Conservation (phyloP, 257 asterid genomes). For the Solanum virginianum region DNA sequence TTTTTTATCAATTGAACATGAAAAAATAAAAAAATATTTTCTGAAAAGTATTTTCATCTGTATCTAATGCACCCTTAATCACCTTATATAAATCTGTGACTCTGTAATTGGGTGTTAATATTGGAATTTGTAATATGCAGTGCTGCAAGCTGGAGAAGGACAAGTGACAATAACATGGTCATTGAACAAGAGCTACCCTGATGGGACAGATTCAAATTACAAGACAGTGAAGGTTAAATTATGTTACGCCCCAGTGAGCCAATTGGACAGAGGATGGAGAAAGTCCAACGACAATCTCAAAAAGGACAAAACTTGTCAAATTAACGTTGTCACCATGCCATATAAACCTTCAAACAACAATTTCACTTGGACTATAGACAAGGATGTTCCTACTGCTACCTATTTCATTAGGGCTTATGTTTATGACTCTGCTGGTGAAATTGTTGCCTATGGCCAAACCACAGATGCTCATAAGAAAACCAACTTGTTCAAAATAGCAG, state of each 20-base stretch:
- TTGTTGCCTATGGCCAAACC: constrained; percentile 58
- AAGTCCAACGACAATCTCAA: constrained; percentile 34
- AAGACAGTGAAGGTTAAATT: constrained; percentile 30
- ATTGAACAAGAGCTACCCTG: constrained; percentile 15
- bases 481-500: constrained; percentile 34
- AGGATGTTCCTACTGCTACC: constrained; percentile 44
- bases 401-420: constrained; percentile 60
- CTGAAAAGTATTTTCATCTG: no score
- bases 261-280: constrained; percentile 65
- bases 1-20: no score
- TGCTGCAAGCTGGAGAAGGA: constrained; percentile 39
- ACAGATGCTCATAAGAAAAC: constrained; percentile 23
- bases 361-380: constrained; percentile 28
- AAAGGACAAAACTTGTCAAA: constrained; percentile 70
- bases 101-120: not conserved
- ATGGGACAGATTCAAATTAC: constrained; percentile 33
- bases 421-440: constrained; percentile 6
- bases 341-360: constrained; percentile 21
- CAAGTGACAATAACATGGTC: constrained; percentile 36
- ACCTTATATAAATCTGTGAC: not conserved
- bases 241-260: constrained; percentile 73
- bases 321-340: constrained; percentile 26
- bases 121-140: constrained; percentile 15
- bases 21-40: no score
- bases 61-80: no score